Percentiles rank a stretch among this genome's conserved stretches.
These are phyloP conservation scores for Fulvia fulva DNA, from an alignment of 2,329 filamentous ascomycete genomes.

Conservation along the genomic window DNA sequence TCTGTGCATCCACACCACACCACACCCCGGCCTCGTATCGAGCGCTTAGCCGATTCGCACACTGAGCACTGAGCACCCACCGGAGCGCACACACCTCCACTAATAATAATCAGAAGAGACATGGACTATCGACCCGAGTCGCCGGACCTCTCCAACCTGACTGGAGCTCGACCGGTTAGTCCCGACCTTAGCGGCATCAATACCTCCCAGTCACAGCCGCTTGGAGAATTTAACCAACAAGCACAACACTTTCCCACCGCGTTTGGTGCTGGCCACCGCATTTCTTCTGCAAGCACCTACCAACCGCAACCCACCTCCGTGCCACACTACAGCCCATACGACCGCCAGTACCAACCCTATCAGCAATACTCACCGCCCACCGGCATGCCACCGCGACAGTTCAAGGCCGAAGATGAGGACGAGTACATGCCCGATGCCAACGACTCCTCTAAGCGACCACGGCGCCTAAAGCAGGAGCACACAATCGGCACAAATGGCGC, in stretches of 20 bases:
- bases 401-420: slow-evolving; percentile 25
- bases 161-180: slow-evolving; percentile 23
- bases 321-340: slow-evolving; percentile 7
- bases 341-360: slow-evolving; percentile 12
- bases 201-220: neutral
- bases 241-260: slow-evolving; percentile 13
- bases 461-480: slow-evolving; percentile 19
- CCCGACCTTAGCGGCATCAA: slow-evolving; percentile 11
- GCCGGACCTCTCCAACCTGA: slow-evolving; percentile 18
- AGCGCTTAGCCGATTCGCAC: neutral
- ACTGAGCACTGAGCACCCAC: slow-evolving; percentile 16
- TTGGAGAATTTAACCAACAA: slow-evolving; percentile 14
- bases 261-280: slow-evolving; percentile 2
- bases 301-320: slow-evolving; percentile 24
- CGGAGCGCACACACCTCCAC: too few relatives aligned
- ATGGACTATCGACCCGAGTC: slow-evolving; percentile 23
- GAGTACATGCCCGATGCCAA: slow-evolving; percentile 33
- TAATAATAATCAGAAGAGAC: too few relatives aligned
- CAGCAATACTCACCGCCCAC: slow-evolving; percentile 16
- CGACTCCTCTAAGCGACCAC: slow-evolving; percentile 19
- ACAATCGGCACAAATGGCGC: slow-evolving; percentile 14
- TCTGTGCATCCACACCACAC: neutral
- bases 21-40: neutral
- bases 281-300: slow-evolving; percentile 10
- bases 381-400: slow-evolving; percentile 23